These are phyloP conservation scores for Rutstroemia sydowiana DNA, from an alignment of 2,329 filamentous ascomycete species.

Conservation along the genomic window DNA sequence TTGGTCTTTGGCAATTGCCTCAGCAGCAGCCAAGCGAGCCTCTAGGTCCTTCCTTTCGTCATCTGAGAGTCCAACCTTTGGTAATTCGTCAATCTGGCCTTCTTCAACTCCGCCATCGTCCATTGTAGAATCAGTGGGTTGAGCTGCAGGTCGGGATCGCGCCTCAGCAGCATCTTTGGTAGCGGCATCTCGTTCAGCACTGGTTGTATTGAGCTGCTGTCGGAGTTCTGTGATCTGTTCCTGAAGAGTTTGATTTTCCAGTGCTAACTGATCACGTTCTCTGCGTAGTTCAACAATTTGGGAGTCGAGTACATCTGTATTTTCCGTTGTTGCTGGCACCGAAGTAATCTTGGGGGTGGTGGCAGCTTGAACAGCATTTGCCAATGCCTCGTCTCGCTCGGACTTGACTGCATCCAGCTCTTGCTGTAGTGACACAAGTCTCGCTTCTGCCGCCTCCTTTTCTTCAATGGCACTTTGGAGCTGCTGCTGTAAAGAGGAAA, in stretches of 20 bases:
- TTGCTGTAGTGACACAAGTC: constrained; percentile 29
- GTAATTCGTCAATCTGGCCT: constrained; percentile 42
- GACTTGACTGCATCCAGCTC: constrained; percentile 37
- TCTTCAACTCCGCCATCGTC: constrained; percentile 52
- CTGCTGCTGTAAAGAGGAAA: constrained; percentile 38
- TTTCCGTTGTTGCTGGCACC: constrained; percentile 41
- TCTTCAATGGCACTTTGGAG: constrained; percentile 38
- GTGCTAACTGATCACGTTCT: constrained; percentile 57
- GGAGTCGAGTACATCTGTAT: constrained; percentile 41
- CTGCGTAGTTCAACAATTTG: constrained; percentile 44
- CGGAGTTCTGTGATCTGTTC: constrained; percentile 49
- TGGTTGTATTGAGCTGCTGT: constrained; percentile 52
- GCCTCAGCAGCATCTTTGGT: constrained; percentile 36
- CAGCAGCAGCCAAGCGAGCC: constrained; percentile 51
- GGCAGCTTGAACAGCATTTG: constrained; percentile 18
- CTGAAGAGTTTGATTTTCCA: constrained; percentile 64
- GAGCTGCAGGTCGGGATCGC: constrained; percentile 33
- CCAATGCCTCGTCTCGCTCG: constrained; percentile 39
- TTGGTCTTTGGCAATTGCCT: constrained; percentile 55
- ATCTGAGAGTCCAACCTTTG: constrained; percentile 37
- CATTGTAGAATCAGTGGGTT: constrained; percentile 19
- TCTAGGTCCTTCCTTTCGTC: constrained; percentile 56
- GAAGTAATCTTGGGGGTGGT: constrained; percentile 28
- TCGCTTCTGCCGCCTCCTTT: constrained; percentile 29
- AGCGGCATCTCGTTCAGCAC: constrained; percentile 52